Base-by-base conservation (phyloP, 768 basidiomycete species). In the Tephrocybe sp. region DNA sequence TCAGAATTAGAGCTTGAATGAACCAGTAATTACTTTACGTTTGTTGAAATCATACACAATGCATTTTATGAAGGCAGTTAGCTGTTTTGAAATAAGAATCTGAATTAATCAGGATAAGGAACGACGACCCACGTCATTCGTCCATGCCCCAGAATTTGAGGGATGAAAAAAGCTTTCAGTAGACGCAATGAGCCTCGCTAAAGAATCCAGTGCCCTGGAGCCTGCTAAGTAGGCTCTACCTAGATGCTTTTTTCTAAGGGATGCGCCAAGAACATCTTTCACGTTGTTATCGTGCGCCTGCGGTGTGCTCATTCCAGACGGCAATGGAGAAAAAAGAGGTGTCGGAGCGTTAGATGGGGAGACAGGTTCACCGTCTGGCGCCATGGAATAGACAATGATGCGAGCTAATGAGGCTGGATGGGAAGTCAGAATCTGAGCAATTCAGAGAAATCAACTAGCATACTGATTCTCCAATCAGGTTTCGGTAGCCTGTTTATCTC, bases 101-200 rank as follows among this genome's bases (percentile, higher is more conserved):
- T 13, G 49, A 30, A 45, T 5, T 17, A 14, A 35, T 19, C 22
- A 13, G 2, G 30, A 30, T 30, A n/a, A 3, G 17, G 13, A n/a
- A 40, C n/a, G 32, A 43, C 33, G 17, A 68, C 78, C 52, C 68
- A 86, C 85, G 72, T 88, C 85, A 45, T 76, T 69, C 4, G 90
- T 90, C 87, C 90, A 93, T 10, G 79, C 73, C 8, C 92, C 92
- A 1, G 89, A 89, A 61, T 92, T 93, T 9, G 85, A 85, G 0
- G 92, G 92, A 63, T 94, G 92, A 70, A 94, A 96, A 71, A 92
- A 93, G 49, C 84, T 85, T 66, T 96, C 93, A 22, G 84, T 88
- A 5, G 90, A 91, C 6, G 88, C 89, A 57, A 96, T 83, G 54
- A 96, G 71, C 65, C 85, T 85, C 10, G 83, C 83, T n/a, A 96